phyloP scores from a whole-genome alignment of 23 red algal species.

The Gracilaria domingensis region DNA sequence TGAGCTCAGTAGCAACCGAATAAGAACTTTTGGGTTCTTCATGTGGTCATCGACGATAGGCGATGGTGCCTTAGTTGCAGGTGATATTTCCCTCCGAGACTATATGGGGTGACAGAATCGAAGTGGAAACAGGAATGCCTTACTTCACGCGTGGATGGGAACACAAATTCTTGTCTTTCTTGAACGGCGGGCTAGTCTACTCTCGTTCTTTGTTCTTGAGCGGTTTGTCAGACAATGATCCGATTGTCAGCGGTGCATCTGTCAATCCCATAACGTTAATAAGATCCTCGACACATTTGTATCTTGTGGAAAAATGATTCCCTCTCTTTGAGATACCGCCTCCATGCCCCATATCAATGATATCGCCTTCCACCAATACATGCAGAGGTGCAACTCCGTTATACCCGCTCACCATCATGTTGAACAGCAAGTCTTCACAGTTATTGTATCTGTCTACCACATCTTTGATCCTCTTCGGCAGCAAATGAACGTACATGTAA shows the following conservation, averaged over 20 bases:
- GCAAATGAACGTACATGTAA: conserved; percentile 54
- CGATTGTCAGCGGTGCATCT: conserved; percentile 23
- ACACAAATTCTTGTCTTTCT: not conserved
- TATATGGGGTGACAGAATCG: no score
- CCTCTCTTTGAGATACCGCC: conserved; percentile 58
- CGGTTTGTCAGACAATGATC: conserved; percentile 44
- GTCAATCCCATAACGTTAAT: conserved; percentile 40
- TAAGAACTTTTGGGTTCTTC: no score
- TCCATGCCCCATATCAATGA: conserved; percentile 46
- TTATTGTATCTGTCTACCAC: conserved; percentile 44
- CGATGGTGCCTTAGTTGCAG: no score
- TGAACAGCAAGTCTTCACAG: conserved; percentile 59
- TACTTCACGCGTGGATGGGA: no score
- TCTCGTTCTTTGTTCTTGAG: conserved; percentile 58
- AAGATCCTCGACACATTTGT: conserved; percentile 33
- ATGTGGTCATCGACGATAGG: no score
- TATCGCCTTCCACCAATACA: conserved; percentile 41
- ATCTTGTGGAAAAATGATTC: conserved; percentile 46
- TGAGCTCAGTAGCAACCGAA: no score
- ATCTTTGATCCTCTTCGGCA: conserved; percentile 37
- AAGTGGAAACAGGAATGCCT: no score
- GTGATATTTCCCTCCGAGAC: no score
- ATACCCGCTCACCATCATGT: conserved; percentile 63
- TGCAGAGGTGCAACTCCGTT: conserved; percentile 55
- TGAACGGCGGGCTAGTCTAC: not conserved